Evolutionary conservation across 2,329 filamentous ascomycete species (phyloP).

Genomic region (Trematosphaeria pertusa): DNA sequence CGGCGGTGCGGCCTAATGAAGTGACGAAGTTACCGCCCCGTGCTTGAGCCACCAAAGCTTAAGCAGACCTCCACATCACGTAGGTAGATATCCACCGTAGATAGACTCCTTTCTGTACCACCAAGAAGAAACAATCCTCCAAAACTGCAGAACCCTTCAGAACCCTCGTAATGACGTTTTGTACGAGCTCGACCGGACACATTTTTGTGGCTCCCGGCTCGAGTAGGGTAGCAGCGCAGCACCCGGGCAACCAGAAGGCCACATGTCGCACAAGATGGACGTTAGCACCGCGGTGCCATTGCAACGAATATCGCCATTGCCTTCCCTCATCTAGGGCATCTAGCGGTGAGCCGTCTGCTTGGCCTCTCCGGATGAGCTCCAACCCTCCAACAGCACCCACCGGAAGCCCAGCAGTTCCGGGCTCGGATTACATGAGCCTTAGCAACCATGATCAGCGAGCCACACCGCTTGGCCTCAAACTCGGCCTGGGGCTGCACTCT

Average conservation of each 20-base stretch:
- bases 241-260: no score
- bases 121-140: not conserved
- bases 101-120: constrained; percentile 6
- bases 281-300: no score
- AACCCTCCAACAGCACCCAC: not conserved
- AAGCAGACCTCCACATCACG: constrained; percentile 1
- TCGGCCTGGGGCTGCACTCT: constrained; percentile 16
- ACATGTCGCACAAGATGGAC: no score
- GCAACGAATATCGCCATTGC: no score
- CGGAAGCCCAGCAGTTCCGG: not conserved
- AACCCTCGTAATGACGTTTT: not conserved
- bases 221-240: no score
- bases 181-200: not conserved
- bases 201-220: no score
- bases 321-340: not conserved
- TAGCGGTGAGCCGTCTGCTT: not conserved
- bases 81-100: constrained; percentile 15
- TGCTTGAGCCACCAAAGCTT: no score
- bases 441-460: not conserved
- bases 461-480: not conserved
- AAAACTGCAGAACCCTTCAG: constrained; percentile 5
- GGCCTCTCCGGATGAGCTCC: not conserved
- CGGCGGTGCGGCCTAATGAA: constrained; percentile 1
- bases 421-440: not conserved
- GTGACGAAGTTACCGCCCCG: constrained; percentile 1